These are phyloP conservation scores for Poa pratensis DNA, from an alignment of 176 grass and related monocot genomes.

Conservation along the genomic window DNA sequence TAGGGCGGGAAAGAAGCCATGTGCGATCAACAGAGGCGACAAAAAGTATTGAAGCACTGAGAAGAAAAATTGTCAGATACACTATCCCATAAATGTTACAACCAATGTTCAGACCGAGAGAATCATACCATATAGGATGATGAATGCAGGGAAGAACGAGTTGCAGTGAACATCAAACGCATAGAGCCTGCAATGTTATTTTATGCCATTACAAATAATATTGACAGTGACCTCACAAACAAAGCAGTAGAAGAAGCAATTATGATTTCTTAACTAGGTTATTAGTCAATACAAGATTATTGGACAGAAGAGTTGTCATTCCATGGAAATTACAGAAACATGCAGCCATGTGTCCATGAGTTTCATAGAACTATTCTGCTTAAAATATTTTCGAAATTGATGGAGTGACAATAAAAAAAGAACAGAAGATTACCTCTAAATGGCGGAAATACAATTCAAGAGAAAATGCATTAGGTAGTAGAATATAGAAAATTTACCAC, in stretches of 20 bases:
- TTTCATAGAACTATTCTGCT: not conserved
- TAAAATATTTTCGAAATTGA: slow-evolving; percentile 4
- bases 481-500: slow-evolving; percentile 64
- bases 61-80: slow-evolving; percentile 38
- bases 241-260: not conserved
- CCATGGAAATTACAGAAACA: not conserved
- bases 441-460: not conserved
- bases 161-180: slow-evolving; percentile 99
- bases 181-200: slow-evolving; percentile 73
- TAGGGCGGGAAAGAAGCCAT: slow-evolving; percentile 88
- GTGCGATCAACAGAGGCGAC: slow-evolving; percentile 84
- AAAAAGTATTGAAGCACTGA: slow-evolving; percentile 94
- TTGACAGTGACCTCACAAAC: not conserved
- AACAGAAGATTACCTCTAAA: not conserved
- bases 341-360: not conserved
- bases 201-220: slow-evolving; percentile 19
- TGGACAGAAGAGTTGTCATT: not conserved
- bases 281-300: not conserved
- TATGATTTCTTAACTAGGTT: not conserved
- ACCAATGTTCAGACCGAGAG: slow-evolving; percentile 20
- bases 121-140: slow-evolving; percentile 87
- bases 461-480: not conserved
- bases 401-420: not conserved
- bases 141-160: slow-evolving; percentile 95
- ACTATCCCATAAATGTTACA: slow-evolving; percentile 20